Evolutionary conservation across 352 stramenopile genomes (phyloP), one percentile per base, ranked within the genome.

Genomic region (Blastocystis sp.): DNA sequence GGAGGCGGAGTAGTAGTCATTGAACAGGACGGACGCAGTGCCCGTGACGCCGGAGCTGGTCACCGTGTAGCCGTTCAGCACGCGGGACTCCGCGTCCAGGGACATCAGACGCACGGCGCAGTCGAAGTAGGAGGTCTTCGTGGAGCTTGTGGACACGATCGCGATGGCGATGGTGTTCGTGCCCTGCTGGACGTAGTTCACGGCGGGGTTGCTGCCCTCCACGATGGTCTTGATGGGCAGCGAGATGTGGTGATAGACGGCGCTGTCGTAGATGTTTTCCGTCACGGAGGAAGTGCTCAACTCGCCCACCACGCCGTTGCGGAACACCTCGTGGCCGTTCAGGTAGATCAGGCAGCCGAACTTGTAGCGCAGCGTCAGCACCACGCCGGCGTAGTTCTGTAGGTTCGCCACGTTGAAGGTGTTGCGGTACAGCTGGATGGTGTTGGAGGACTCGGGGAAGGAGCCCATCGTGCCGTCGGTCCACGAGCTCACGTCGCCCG

Each of bases 381-480:
- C 60, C 52, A 84, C 19, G n/a, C 74, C 74, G 2, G 74, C 38
- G 11, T 38, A 11, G 28, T 2, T 38, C 2, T n/a, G 28, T 2
- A 84, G 14, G 40, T 66, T 38, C 0, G 48, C 14, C 24, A 84
- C 38, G 34, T 14, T 70, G 74, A 84, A 84, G 21, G 52, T 70
- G 14, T 68, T 66, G 34, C 69, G 68, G 28, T 84, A 84, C 34
- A 84, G 60, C 52, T 84, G 74, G 66, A 84, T 84, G 9, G 34
- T 28, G 48, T 84, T 84, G 11, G 52, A 17, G 24, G 74, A 68
- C 17, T 66, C 61, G 28, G 74, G 74, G 57, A 42, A 84, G 11
- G 52, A 57, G 57, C 74, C 74, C 3, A 28, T n/a, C 38, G 19
- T 57, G 28, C 28, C 28, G 28, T 34, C 28, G 28, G 28, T 34